Percentiles rank a stretch among this genome's conserved stretches.
Evolutionary conservation across 169 alveolate species (phyloP).

Genomic region (Perkinsus marinus): DNA sequence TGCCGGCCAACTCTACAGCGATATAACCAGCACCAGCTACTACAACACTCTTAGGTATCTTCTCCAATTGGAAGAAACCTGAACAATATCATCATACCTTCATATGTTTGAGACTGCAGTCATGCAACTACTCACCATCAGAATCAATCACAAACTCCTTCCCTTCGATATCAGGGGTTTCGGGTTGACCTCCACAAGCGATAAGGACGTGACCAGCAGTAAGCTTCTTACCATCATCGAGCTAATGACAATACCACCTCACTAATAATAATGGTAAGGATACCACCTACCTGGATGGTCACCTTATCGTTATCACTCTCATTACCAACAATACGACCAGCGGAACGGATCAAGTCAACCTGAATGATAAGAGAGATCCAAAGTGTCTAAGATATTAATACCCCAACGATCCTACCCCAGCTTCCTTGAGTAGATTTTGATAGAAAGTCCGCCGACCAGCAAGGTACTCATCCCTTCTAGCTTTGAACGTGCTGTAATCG

Average conservation of each 20-base stretch:
- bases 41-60: slow-evolving; percentile 72
- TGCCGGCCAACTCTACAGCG: slow-evolving; percentile 81
- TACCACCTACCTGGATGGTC: not conserved
- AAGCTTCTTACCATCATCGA: slow-evolving; percentile 18
- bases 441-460: slow-evolving; percentile 55
- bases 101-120: not conserved
- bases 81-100: too few relatives aligned
- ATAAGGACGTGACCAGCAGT: slow-evolving; percentile 24
- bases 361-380: too few relatives aligned
- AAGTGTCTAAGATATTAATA: too few relatives aligned
- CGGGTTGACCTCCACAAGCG: not conserved
- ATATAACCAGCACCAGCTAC: slow-evolving; percentile 87
- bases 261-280: not conserved
- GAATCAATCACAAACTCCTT: slow-evolving; percentile 60
- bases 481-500: slow-evolving; percentile 31
- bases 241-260: not conserved
- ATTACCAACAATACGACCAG: not conserved
- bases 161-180: slow-evolving; percentile 15
- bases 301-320: not conserved
- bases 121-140: slow-evolving; percentile 62
- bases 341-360: not conserved
- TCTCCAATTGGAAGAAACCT: slow-evolving; percentile 68
- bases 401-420: slow-evolving; percentile 40
- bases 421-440: slow-evolving; percentile 34
- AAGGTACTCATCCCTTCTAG: slow-evolving; percentile 55